Percentiles rank a stretch among this genome's conserved stretches.
Conservation (phyloP, 73 alveolate genomes). For the Effrenium voratum region DNA sequence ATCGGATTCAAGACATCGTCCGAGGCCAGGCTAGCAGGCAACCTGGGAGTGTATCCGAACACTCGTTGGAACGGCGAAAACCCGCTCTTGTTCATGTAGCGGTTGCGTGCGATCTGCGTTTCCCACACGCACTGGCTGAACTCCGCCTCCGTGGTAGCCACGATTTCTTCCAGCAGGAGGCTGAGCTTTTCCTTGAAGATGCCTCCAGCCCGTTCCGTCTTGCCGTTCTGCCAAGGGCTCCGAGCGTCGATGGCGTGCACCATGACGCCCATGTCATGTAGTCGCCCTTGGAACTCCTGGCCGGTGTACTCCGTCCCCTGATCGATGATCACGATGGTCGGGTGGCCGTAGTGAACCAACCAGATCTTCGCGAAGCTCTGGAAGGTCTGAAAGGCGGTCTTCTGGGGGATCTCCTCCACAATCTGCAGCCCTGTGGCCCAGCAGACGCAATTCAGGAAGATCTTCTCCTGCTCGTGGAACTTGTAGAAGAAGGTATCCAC, state of each 20-base stretch:
- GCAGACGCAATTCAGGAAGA: no score
- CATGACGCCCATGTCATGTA: no score
- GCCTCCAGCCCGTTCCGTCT: not conserved
- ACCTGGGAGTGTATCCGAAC: not conserved
- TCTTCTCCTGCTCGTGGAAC: no score
- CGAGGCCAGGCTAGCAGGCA: not conserved
- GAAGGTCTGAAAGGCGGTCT: no score
- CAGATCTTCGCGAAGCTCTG: no score
- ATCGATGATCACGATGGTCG: no score
- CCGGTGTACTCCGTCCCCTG: no score
- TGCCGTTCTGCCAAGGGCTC: not conserved
- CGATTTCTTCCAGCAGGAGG: not conserved
- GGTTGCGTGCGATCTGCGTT: not conserved
- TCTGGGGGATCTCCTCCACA: no score
- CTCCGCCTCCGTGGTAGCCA: not conserved
- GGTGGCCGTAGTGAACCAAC: no score
- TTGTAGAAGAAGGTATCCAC: no score
- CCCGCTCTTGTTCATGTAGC: not conserved
- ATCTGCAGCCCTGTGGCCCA: no score
- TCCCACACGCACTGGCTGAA: not conserved
- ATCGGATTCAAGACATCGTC: not conserved
- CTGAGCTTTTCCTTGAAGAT: not conserved
- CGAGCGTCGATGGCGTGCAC: not conserved
- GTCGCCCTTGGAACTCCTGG: no score
- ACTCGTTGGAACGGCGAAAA: not conserved